Conservation (phyloP, 2,329 filamentous ascomycete species). For the Fusarium dlaminii region DNA sequence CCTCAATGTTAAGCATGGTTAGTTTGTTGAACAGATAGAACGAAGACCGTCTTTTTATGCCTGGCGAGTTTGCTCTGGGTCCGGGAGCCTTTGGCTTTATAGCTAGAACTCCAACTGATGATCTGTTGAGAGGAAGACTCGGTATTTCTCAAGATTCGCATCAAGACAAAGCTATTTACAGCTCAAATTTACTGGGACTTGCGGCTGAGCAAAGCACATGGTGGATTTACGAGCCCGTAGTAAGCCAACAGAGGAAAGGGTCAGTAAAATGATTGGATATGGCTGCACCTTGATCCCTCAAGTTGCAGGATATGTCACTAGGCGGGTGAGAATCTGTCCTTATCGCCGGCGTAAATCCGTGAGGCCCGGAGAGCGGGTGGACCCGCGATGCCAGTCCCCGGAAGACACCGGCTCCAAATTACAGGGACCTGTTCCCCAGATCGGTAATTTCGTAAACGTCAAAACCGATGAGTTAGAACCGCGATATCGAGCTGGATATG, state of each 20-base stretch:
- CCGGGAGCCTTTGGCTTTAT: not conserved
- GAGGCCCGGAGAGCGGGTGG: conserved; percentile 1
- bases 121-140: not conserved
- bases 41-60: not conserved
- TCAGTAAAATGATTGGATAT: conserved; percentile 3
- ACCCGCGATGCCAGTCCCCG: conserved; percentile 1
- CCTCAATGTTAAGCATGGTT: conserved; percentile 41
- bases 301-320: not conserved
- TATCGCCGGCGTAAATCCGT: conserved; percentile 23
- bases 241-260: not conserved
- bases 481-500: not conserved
- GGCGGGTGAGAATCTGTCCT: conserved; percentile 1
- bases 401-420: conserved; percentile 14
- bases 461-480: not conserved
- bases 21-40: not conserved
- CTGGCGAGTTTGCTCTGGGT: not conserved
- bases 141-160: not conserved
- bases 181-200: not conserved
- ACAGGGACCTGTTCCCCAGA: conserved; percentile 13
- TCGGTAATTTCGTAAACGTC: not conserved
- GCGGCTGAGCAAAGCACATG: not conserved
- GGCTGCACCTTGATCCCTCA: not conserved
- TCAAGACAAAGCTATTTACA: not conserved
- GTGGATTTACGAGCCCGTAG: not conserved
- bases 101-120: not conserved